Percentiles rank a stretch among this genome's conserved stretches.
phyloP scores from a whole-genome alignment of 352 stramenopile genomes.

The Bremia lactucae region DNA sequence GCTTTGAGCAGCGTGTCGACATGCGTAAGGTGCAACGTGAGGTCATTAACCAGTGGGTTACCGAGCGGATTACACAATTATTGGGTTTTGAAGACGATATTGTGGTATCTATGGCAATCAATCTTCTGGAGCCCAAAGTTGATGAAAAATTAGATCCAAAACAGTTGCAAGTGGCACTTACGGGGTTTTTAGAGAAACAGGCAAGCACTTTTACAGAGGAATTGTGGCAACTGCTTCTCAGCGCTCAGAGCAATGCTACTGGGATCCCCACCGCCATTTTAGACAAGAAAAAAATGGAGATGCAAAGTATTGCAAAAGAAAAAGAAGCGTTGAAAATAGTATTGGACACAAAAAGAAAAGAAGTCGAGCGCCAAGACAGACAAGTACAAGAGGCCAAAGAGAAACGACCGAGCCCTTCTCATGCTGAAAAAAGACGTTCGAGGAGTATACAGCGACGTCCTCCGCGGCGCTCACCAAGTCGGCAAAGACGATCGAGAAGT shows the following conservation, averaged over 20 bases:
- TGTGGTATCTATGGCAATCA: conserved; percentile 75
- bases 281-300: conserved; percentile 87
- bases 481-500: conserved; percentile 6
- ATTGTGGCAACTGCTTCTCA: conserved; percentile 85
- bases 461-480: conserved; percentile 14
- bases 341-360: conserved; percentile 40
- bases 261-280: conserved; percentile 82
- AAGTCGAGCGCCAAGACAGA: conserved; percentile 6
- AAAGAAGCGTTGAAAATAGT: conserved; percentile 52
- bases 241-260: conserved; percentile 77
- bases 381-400: not conserved
- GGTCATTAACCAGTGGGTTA: conserved; percentile 85
- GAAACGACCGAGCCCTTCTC: conserved; percentile 2
- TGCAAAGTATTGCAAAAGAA: conserved; percentile 44
- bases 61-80: conserved; percentile 75
- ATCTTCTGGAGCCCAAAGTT: conserved; percentile 73
- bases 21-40: conserved; percentile 86
- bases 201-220: conserved; percentile 77
- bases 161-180: conserved; percentile 83
- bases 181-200: conserved; percentile 88
- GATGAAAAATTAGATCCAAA: conserved; percentile 70
- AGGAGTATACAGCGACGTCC: conserved; percentile 12
- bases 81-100: conserved; percentile 90
- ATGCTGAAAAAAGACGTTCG: conserved; percentile 5
- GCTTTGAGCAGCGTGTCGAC: conserved; percentile 74